Base-by-base conservation (phyloP, 2,329 filamentous ascomycete species). In the Aspergillus sp. region DNA sequence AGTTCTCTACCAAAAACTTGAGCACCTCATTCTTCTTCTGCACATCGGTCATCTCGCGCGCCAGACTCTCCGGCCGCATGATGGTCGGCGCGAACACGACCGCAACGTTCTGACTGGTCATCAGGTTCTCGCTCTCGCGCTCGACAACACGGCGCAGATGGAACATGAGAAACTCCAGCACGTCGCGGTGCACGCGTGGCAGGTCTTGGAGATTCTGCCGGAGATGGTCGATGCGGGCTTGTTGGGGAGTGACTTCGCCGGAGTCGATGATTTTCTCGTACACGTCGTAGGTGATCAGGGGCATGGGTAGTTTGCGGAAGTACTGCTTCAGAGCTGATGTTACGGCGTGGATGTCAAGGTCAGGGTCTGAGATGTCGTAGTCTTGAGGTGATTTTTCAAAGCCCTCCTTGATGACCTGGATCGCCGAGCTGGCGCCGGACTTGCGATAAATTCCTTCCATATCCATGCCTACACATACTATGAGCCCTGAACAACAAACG, bases 81-180 rank as follows among this genome's bases (percentile, higher is more conserved):
- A 98, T 94, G 1, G 93, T 98, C 5, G 93, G 93, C 6, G 93
- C 93, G 64, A 98, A 98, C 34, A 98, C 93, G 38, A 98, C 93
- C 3, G 93, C 89, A 51, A 97, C 73, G 63, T 98, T 98, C 70
- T 94, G 87, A 47, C 91, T 87, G 27, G 88, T 95, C 93, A 98
- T 98, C 66, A 96, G 68, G 62, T 97, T 97, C 64, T 94, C 86
- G 35, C 78, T 79, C 63, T 94, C 86, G 53, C 86, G 81, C 57
- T 82, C 77, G 48, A 94, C 86, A 35, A 98, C 91, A 50, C 89
- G 81, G 56, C 83, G 85, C 57, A 98, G 77, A 73, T 98, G 93
- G 75, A 94, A 93, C 64, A 97, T 83, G 51, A 98, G 76, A 65
- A 94, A 96, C 64, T 95, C 89, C 5, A 98, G 79, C 54, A 88